Base-by-base conservation (phyloP, 2,329 filamentous ascomycete species). In the Paecilomyces formosus region DNA sequence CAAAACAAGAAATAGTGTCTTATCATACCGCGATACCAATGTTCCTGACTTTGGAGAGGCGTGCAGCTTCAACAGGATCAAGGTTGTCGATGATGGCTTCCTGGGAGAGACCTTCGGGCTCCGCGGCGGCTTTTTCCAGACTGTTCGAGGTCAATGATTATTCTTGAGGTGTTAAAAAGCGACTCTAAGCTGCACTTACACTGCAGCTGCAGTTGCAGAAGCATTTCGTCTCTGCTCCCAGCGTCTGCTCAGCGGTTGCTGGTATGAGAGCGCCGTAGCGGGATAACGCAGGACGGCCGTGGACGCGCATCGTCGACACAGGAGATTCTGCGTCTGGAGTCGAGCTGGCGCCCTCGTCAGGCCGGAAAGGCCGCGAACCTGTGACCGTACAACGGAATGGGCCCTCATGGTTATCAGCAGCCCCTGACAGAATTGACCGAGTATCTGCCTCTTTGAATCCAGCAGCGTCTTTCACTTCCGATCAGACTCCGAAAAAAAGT, bases 11-110 rank as follows among this genome's bases (percentile, higher is more conserved):
- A 9, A 55, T 35, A 18, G 57, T 57, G 35, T 9, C 56, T n/a
- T 22, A n/a, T 76, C 84, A 59, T 85, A 92, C 89, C 69, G 94
- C 94, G 79, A 99, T 99, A 78, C 94, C 94, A 75, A 99, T 99
- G 75, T 99, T 99, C 64, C 94, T 86, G 60, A 97, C 89, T 77
- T 84, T 86, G 56, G 88, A 85, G 63, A 99, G 77, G 62, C 93
- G 85, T 62, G 86, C 82, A 59, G 85, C 86, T 77, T 99, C 94
- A 61, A 87, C 84, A 31, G 90, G 85, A 66, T 87, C 85, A 75
- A 97, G 87, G 71, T 92, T 92, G 65, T 89, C 85, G 56, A 92
- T 87, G 62, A 95, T 88, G 18, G 82, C 81, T 58, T 85, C 80
- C 70, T 87, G 84, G 2, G 83, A 79, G 55, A 88, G 76, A 52